Evolutionary conservation across 768 basidiomycete genomes (phyloP).

Genomic region (Trametopsis cervina): DNA sequence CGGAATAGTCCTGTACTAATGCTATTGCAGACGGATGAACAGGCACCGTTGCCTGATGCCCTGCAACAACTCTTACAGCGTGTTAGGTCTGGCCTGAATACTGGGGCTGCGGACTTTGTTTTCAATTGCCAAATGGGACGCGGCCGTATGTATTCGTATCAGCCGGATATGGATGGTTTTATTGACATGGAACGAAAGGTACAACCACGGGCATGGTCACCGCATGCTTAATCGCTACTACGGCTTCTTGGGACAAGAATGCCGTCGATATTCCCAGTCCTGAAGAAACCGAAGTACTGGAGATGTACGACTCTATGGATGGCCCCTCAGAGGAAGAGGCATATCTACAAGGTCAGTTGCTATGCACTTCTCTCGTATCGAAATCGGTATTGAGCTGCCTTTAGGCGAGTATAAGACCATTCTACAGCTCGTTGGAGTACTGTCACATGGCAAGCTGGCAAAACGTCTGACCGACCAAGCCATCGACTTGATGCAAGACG

Average conservation of each 20-base stretch:
- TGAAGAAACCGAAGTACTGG: conserved; percentile 28
- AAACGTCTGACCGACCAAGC: conserved; percentile 86
- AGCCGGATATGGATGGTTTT: background rate
- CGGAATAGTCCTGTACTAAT: conserved; percentile 1
- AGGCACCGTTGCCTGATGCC: conserved; percentile 88
- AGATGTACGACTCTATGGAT: conserved; percentile 64
- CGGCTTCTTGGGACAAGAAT: conserved; percentile 49
- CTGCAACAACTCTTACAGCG: conserved; percentile 74
- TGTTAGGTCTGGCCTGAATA: conserved; percentile 46
- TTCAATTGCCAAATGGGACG: conserved; percentile 99
- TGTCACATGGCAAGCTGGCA: conserved; percentile 88
- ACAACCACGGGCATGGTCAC: conserved; percentile 97
- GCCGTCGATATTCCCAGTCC: conserved; percentile 21
- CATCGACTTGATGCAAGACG: conserved; percentile 91
- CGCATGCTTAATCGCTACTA: conserved; percentile 78
- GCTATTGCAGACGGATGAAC: conserved; percentile 81
- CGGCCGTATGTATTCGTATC: conserved; percentile 33
- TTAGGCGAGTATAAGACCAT: conserved; percentile 98
- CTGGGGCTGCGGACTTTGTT: conserved; percentile 64
- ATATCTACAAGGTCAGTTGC: conserved; percentile 67
- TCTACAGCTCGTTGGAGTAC: conserved; percentile 85
- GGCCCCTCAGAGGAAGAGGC: conserved; percentile 85
- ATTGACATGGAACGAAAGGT: background rate
- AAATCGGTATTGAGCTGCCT: conserved; percentile 3
- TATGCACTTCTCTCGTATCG: background rate